phyloP scores from a whole-genome alignment of 331 rosid genomes.

The Quercus tomentella region DNA sequence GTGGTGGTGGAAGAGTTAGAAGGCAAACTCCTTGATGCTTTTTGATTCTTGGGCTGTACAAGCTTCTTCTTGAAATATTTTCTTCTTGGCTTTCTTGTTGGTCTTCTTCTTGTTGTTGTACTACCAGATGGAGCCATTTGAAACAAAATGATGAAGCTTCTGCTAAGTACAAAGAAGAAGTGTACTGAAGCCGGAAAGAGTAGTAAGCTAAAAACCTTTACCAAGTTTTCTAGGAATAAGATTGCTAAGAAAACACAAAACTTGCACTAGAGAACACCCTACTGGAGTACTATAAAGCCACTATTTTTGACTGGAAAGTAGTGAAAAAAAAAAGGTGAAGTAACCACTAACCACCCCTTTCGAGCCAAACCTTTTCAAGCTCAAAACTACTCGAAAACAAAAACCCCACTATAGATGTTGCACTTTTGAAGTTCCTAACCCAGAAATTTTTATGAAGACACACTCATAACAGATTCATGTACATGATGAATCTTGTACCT shows the following conservation, averaged over 20 bases:
- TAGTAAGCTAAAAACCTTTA: neutral
- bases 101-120: slow-evolving; percentile 24
- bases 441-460: neutral
- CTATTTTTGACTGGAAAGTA: slow-evolving; percentile 35
- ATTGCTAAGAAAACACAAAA: neutral
- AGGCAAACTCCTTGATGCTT: slow-evolving; percentile 14
- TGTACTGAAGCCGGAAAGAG: slow-evolving; percentile 1
- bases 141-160: slow-evolving; percentile 12
- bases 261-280: neutral
- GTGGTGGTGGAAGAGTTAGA: slow-evolving; percentile 24
- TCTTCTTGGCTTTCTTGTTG: slow-evolving; percentile 29
- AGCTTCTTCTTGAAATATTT: slow-evolving; percentile 30
- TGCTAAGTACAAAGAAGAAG: neutral
- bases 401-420: neutral
- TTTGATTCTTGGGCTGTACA: slow-evolving; percentile 17
- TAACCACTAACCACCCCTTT: slow-evolving; percentile 11
- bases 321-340: slow-evolving; percentile 17
- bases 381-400: neutral
- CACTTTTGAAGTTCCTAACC: neutral
- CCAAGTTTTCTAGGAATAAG: neutral
- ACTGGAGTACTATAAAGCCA: neutral
- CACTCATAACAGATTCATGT: neutral
- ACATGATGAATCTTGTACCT: neutral
- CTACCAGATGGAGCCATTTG: slow-evolving; percentile 65
- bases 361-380: slow-evolving; percentile 11